phyloP scores from a whole-genome alignment of 441 rosid genomes.

The Gossypium lobatum region DNA sequence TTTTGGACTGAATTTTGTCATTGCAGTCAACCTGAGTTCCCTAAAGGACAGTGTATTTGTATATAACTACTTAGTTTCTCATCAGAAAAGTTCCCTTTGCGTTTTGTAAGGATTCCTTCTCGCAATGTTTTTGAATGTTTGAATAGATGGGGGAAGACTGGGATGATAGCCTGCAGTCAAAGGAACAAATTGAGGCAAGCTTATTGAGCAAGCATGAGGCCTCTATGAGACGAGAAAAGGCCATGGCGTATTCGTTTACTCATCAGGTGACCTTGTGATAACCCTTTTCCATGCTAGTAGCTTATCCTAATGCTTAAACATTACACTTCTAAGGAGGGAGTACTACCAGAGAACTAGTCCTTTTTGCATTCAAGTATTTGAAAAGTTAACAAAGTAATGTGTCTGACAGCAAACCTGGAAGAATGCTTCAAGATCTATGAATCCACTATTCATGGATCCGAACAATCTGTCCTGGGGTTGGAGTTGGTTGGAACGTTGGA shows the following conservation, averaged over 20 bases:
- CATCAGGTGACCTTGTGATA: slow-evolving; percentile 48
- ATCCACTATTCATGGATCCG: slow-evolving; percentile 58
- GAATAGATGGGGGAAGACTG: slow-evolving; percentile 60
- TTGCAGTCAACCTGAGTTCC: too few species aligned
- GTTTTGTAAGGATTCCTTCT: neutral
- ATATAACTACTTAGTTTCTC: neutral
- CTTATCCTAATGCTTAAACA: too few species aligned
- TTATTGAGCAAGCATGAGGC: slow-evolving; percentile 58
- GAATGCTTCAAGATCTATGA: slow-evolving; percentile 38
- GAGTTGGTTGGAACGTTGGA: slow-evolving; percentile 77
- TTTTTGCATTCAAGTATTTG: neutral
- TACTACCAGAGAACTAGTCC: too few species aligned
- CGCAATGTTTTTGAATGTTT: slow-evolving; percentile 8
- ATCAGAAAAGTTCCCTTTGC: too few species aligned
- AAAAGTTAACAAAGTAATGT: neutral
- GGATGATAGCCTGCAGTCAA: slow-evolving; percentile 58
- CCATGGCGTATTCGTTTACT: slow-evolving; percentile 60
- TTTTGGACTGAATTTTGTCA: too few species aligned
- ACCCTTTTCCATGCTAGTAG: neutral
- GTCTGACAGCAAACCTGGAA: slow-evolving; percentile 47
- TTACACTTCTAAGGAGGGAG: too few species aligned
- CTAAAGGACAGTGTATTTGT: neutral
- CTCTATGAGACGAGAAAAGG: slow-evolving; percentile 61
- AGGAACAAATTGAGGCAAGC: slow-evolving; percentile 55
- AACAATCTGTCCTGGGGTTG: slow-evolving; percentile 72